Evolutionary conservation across 31 red algal genomes (phyloP).

Genomic region (Porphyra umbilicalis): DNA sequence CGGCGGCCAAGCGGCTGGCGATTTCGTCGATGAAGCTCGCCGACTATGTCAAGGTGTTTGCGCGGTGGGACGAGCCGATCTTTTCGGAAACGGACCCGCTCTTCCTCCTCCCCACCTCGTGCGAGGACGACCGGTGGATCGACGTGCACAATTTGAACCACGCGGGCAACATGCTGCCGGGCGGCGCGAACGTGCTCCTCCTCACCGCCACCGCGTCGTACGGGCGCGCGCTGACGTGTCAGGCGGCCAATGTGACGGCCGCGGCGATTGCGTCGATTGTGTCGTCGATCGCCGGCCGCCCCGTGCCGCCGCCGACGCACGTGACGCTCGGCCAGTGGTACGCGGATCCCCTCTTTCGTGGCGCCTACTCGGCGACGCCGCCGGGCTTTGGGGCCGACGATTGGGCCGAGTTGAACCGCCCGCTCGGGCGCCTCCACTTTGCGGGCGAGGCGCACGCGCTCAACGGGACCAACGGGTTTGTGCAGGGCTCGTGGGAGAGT

Average conservation of each 20-base stretch:
- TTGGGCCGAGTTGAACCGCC: slow-evolving; percentile 12
- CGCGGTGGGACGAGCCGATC: slow-evolving; percentile 11
- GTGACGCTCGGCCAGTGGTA: neutral
- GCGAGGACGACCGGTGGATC: slow-evolving; percentile 12
- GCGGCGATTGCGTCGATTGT: slow-evolving; percentile 3
- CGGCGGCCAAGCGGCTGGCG: slow-evolving; percentile 3
- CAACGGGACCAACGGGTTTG: slow-evolving; percentile 12
- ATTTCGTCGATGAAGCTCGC: slow-evolving; percentile 21
- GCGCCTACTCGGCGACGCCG: slow-evolving; percentile 5
- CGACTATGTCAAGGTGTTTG: slow-evolving; percentile 33
- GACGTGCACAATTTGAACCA: slow-evolving; percentile 25
- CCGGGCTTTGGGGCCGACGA: neutral
- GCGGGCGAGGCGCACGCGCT: slow-evolving; percentile 26
- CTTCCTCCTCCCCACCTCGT: slow-evolving; percentile 18
- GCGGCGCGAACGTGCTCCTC: slow-evolving; percentile 7
- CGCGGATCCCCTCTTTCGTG: slow-evolving; percentile 12
- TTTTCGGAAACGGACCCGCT: slow-evolving; percentile 15
- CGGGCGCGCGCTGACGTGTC: slow-evolving; percentile 10
- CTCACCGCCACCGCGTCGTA: slow-evolving; percentile 20
- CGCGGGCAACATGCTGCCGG: neutral
- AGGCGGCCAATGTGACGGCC: neutral
- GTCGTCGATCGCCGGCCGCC: slow-evolving; percentile 2
- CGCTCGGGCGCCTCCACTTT: slow-evolving; percentile 2
- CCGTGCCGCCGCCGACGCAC: neutral
- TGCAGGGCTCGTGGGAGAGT: slow-evolving; percentile 12